Percentiles rank a stretch among this genome's conserved stretches.
Evolutionary conservation across 2,329 filamentous ascomycete species (phyloP).

Genomic region (Xylaria polymorpha): DNA sequence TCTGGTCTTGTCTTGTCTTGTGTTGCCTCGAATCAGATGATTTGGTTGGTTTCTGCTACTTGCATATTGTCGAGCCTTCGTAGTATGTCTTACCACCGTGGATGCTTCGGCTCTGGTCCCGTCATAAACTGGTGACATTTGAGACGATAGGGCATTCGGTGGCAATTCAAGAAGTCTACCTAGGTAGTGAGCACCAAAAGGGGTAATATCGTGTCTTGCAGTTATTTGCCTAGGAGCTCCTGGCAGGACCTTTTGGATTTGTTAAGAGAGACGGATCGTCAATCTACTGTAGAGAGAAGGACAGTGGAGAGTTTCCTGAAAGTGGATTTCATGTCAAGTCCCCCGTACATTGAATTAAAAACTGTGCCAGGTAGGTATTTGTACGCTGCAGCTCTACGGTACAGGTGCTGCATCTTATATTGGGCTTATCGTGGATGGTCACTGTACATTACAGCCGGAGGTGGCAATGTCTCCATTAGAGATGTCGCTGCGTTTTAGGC

Average conservation of each 20-base stretch:
- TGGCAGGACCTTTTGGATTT: not conserved
- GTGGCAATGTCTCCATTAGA: not conserved
- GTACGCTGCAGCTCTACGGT: not conserved
- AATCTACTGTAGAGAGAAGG: not conserved
- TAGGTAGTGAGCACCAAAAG: not conserved
- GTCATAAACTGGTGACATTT: not conserved
- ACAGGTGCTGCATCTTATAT: not conserved
- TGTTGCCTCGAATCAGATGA: not conserved
- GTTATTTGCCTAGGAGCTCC: not conserved
- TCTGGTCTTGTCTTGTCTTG: no score
- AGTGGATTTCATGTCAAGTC: not conserved
- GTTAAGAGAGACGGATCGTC: not conserved
- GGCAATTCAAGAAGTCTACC: not conserved
- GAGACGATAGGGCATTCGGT: not conserved
- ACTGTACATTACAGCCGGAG: constrained; percentile 4
- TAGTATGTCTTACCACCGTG: not conserved
- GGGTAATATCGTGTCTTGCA: not conserved
- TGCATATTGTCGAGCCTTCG: not conserved
- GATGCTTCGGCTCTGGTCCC: not conserved
- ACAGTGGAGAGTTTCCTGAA: not conserved
- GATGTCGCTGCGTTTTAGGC: not conserved
- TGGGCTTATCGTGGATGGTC: not conserved
- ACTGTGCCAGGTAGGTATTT: not conserved
- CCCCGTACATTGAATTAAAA: not conserved
- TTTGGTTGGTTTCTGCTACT: not conserved